Conservation (phyloP, 2,329 filamentous ascomycete species). For the Dryadomyces quercivorus region DNA sequence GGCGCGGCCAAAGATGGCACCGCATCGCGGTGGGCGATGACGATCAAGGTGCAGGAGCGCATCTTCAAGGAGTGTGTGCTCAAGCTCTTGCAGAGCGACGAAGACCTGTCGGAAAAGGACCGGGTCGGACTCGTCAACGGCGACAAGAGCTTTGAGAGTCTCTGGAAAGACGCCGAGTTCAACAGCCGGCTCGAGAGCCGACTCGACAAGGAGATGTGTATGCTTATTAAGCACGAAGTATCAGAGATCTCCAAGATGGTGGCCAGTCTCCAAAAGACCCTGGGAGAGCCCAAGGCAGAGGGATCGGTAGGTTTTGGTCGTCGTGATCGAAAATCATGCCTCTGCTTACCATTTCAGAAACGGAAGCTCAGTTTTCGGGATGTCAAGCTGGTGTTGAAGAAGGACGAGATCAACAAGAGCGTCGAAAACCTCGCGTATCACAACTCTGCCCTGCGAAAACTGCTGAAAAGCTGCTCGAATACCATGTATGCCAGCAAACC, state of each 20-base stretch:
- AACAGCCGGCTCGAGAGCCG: conserved; percentile 7
- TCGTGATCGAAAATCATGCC: too few relatives aligned
- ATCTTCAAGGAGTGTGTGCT: conserved; percentile 11
- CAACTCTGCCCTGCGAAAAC: conserved; percentile 4
- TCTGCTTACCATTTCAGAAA: background rate
- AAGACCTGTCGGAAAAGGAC: conserved; percentile 10
- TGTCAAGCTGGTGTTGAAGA: conserved; percentile 7
- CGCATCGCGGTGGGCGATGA: conserved; percentile 4
- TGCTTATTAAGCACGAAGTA: conserved; percentile 8
- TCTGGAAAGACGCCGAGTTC: conserved; percentile 11
- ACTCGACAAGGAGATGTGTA: conserved; percentile 7
- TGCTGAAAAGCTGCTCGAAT: conserved; percentile 9
- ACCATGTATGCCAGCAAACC: conserved; percentile 6
- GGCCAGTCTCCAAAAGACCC: background rate
- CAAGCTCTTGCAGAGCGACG: conserved; percentile 9
- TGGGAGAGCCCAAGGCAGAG: conserved; percentile 5
- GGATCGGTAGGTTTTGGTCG: background rate
- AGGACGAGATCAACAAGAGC: conserved; percentile 6
- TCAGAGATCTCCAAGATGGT: conserved; percentile 7
- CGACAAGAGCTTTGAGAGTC: conserved; percentile 6
- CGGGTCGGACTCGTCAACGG: conserved; percentile 8
- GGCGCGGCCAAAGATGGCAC: conserved; percentile 5
- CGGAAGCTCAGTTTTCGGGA: conserved; percentile 1
- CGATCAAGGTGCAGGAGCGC: conserved; percentile 10
- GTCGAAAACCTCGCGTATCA: conserved; percentile 4